Evolutionary conservation across 805 yeast genomes (phyloP).

Genomic region (Sugiyamaella lignohabitans): DNA sequence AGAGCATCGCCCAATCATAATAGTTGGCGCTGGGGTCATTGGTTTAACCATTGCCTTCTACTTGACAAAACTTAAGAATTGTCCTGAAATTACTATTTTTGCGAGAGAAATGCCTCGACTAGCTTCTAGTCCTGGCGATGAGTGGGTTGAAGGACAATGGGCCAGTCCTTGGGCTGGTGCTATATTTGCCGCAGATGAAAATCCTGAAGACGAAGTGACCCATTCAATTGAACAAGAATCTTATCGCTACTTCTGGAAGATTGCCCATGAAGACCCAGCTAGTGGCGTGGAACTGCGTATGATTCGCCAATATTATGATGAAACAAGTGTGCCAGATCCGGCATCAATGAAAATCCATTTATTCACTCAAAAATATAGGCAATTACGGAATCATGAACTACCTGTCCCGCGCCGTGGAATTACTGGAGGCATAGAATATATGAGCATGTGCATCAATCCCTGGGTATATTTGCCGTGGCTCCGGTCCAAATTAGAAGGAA

Average conservation of each 20-base stretch:
- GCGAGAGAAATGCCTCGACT: conserved; percentile 19
- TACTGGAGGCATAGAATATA: conserved; percentile 20
- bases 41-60: conserved; percentile 18
- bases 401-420: conserved; percentile 12
- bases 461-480: conserved; percentile 19
- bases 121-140: conserved; percentile 14
- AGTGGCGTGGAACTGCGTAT: conserved; percentile 14
- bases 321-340: conserved; percentile 13
- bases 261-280: conserved; percentile 14
- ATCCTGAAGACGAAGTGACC: conserved; percentile 4
- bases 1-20: conserved; percentile 10
- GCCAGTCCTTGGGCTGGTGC: conserved; percentile 26
- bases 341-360: conserved; percentile 10
- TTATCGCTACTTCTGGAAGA: conserved; percentile 16
- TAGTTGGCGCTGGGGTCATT: conserved; percentile 21
- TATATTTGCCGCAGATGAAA: conserved; percentile 12
- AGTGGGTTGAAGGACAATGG: conserved; percentile 19
- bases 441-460: conserved; percentile 18
- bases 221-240: conserved; percentile 12
- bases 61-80: neutral
- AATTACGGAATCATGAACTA: conserved; percentile 12
- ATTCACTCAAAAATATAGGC: conserved; percentile 14
- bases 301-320: conserved; percentile 14
- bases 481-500: conserved; percentile 12
- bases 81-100: conserved; percentile 13